Evolutionary conservation across 2,329 filamentous ascomycete genomes (phyloP).

Genomic region (Xylaria sp.): DNA sequence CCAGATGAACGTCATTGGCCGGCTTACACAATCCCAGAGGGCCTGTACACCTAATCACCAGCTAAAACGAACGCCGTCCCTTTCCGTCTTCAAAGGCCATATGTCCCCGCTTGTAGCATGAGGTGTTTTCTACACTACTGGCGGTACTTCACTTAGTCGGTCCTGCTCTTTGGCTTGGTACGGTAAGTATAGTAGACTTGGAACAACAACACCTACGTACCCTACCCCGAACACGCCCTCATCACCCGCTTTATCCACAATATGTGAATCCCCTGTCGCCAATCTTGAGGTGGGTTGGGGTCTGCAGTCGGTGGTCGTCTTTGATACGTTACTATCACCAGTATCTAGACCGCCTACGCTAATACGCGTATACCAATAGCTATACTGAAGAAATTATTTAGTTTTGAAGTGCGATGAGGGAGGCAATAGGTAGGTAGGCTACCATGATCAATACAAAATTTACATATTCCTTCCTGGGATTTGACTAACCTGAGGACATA

Average conservation of each 20-base stretch:
- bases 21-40: conserved; percentile 15
- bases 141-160: neutral
- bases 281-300: conserved; percentile 3
- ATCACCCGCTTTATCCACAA: conserved; percentile 28
- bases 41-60: conserved; percentile 10
- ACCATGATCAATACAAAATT: neutral
- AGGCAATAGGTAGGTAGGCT: neutral
- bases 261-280: conserved; percentile 13
- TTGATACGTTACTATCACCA: conserved; percentile 19
- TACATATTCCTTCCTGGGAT: neutral
- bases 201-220: neutral
- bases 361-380: conserved; percentile 1
- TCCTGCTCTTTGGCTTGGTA: neutral
- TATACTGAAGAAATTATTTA: neutral
- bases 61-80: conserved; percentile 3
- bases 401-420: neutral
- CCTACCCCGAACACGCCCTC: conserved; percentile 13
- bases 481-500: neutral
- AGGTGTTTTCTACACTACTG: conserved; percentile 16
- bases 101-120: conserved; percentile 10
- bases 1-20: conserved; percentile 18
- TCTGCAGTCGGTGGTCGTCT: neutral
- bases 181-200: neutral
- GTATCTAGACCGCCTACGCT: neutral
- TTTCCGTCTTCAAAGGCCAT: conserved; percentile 9